Conservation (phyloP, 1,284 basidiomycete genomes). For the Ceratobasidium sp. region DNA sequence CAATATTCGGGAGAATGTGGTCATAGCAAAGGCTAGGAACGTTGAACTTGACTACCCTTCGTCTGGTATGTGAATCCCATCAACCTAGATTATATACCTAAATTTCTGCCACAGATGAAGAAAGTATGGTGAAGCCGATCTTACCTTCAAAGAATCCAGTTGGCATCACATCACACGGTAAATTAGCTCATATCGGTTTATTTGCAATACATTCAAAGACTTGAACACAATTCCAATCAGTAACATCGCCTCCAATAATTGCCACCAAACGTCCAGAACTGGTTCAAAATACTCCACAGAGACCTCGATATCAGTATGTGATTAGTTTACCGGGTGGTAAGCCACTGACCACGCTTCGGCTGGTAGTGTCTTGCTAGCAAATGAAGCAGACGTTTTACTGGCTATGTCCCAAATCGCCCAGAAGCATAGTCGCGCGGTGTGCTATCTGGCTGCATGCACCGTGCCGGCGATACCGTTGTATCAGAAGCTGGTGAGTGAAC, state of each 20-base stretch:
- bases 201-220: too few relatives aligned
- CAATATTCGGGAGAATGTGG: too few relatives aligned
- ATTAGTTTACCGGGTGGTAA: too few relatives aligned
- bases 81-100: too few relatives aligned
- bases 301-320: neutral
- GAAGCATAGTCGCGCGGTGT: neutral
- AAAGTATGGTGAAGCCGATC: neutral
- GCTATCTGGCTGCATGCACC: constrained; percentile 4
- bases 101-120: too few relatives aligned
- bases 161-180: neutral
- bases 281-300: neutral
- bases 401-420: neutral
- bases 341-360: neutral
- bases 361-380: neutral
- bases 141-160: neutral
- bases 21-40: too few relatives aligned
- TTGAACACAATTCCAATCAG: neutral
- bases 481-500: constrained; percentile 1
- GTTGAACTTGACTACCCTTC: too few relatives aligned
- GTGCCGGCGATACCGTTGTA: constrained; percentile 8
- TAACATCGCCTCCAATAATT: too few relatives aligned
- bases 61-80: too few relatives aligned
- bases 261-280: neutral
- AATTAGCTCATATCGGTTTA: neutral
- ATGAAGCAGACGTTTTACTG: constrained; percentile 2